These are phyloP conservation scores for Neurospora sp. DNA, from an alignment of 495 filamentous ascomycete species.

Conservation along the genomic window DNA sequence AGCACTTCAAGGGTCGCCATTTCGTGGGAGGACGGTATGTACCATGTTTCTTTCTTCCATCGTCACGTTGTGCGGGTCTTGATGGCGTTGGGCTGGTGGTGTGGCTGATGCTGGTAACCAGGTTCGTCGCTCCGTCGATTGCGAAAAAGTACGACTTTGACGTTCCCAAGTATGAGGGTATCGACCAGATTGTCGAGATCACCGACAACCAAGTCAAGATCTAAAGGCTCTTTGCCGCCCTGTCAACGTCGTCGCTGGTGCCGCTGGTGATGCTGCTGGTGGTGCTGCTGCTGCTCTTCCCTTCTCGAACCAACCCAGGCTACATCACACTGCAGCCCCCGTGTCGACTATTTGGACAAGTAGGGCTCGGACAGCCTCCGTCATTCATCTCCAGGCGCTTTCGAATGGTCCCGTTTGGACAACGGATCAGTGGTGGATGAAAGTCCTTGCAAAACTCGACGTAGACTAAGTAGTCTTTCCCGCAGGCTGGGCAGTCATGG, in stretches of 20 bases:
- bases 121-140: conserved; percentile 72
- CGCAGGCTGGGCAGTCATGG: conserved; percentile 39
- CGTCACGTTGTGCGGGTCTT: not conserved
- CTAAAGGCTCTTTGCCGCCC: conserved; percentile 18
- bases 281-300: not conserved
- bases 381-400: conserved; percentile 33
- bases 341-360: conserved; percentile 39
- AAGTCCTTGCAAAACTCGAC: conserved; percentile 39
- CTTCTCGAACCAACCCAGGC: not conserved
- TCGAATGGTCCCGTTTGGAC: conserved; percentile 27
- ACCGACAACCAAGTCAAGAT: conserved; percentile 48
- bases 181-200: conserved; percentile 85
- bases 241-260: not conserved
- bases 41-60: not conserved
- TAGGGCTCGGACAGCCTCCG: conserved; percentile 36
- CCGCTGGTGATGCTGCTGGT: not conserved
- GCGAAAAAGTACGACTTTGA: conserved; percentile 81
- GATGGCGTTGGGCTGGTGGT: not conserved
- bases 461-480: conserved; percentile 40
- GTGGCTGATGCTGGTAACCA: conserved; percentile 20
- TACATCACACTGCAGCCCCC: conserved; percentile 38
- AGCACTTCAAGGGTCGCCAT: conserved; percentile 73
- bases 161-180: conserved; percentile 70
- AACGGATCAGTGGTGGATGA: conserved; percentile 32
- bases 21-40: conserved; percentile 71